phyloP scores from a whole-genome alignment of 1,284 basidiomycete species.

The Papiliotrema flavescens region DNA sequence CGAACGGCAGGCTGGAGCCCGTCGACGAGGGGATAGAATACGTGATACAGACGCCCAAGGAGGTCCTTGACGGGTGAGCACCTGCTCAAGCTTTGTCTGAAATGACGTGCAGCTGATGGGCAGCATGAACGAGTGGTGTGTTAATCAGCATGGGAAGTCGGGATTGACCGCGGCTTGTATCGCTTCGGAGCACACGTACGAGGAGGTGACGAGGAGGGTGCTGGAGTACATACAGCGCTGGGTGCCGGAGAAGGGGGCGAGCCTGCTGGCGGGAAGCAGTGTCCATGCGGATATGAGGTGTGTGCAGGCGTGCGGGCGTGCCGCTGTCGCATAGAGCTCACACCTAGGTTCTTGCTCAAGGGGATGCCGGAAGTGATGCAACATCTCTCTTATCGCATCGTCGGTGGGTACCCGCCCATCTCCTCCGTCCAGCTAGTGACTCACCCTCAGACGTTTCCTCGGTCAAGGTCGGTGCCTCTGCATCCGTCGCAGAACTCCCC shows the following conservation, averaged over 20 bases:
- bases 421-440: neutral
- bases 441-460: slow-evolving; percentile 38
- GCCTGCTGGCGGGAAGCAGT: slow-evolving; percentile 52
- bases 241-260: slow-evolving; percentile 48
- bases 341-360: slow-evolving; percentile 45
- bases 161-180: slow-evolving; percentile 47
- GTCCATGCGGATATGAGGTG: slow-evolving; percentile 53
- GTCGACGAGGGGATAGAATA: slow-evolving; percentile 55
- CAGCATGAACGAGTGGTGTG: slow-evolving; percentile 51
- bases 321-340: neutral
- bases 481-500: neutral
- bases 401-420: slow-evolving; percentile 34
- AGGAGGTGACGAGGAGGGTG: slow-evolving; percentile 45
- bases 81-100: neutral
- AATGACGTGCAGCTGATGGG: neutral
- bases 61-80: slow-evolving; percentile 47
- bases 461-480: slow-evolving; percentile 30
- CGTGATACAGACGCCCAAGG: slow-evolving; percentile 52
- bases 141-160: slow-evolving; percentile 44
- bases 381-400: slow-evolving; percentile 53
- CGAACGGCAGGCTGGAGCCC: slow-evolving; percentile 52
- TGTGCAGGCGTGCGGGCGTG: slow-evolving; percentile 1
- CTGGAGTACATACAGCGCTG: slow-evolving; percentile 51
- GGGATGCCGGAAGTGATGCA: slow-evolving; percentile 51
- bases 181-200: slow-evolving; percentile 42